These are phyloP conservation scores for Sporothrix protearum DNA, from an alignment of 2,329 filamentous ascomycete genomes.

Conservation along the genomic window DNA sequence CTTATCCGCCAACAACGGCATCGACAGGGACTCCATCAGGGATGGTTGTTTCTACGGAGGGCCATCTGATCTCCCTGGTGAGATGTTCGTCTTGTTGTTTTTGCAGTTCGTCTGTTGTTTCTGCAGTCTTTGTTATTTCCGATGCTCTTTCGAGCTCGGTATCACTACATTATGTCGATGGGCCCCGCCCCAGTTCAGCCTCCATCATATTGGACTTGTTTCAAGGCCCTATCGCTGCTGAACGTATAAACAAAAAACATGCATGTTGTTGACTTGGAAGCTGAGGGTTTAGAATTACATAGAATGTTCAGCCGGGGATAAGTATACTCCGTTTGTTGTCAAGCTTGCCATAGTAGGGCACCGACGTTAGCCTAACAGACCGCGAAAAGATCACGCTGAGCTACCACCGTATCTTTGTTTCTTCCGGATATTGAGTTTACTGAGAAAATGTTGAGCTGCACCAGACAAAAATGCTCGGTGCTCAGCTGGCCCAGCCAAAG, in stretches of 20 bases:
- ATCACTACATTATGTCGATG: neutral
- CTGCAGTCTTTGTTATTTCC: neutral
- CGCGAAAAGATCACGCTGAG: neutral
- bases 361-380: neutral
- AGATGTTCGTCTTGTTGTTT: neutral
- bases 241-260: neutral
- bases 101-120: neutral
- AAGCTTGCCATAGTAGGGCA: neutral
- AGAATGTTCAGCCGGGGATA: too few species aligned
- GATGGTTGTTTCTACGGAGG: neutral
- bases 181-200: neutral
- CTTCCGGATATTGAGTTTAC: neutral
- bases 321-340: neutral
- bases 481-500: neutral
- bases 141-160: neutral
- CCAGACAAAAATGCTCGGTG: neutral
- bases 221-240: conserved; percentile 3
- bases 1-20: neutral
- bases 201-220: neutral
- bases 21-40: neutral
- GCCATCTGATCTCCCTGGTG: neutral
- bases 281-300: neutral
- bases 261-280: too few species aligned
- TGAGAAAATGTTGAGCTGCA: neutral
- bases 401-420: neutral